phyloP scores from a whole-genome alignment of 371 early-diverging fungal genomes.

The Batrachochytrium dendrobatidis region DNA sequence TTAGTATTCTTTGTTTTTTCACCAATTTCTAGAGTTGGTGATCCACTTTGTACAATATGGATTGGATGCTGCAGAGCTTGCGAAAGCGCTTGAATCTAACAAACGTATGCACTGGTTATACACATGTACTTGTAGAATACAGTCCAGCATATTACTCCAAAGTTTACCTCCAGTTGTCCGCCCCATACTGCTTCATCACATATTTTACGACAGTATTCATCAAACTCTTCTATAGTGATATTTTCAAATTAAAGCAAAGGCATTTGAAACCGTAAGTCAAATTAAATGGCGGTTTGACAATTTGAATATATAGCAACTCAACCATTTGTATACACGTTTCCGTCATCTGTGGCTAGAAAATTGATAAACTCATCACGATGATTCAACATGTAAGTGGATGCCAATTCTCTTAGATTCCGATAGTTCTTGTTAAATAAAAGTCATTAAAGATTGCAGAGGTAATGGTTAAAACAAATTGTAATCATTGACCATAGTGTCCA shows the following conservation, averaged over 20 bases:
- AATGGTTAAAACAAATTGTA: neutral
- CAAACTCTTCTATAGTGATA: slow-evolving; percentile 54
- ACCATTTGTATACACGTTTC: slow-evolving; percentile 52
- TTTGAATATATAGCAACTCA: too few species aligned
- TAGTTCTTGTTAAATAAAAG: slow-evolving; percentile 21
- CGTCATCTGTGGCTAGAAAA: slow-evolving; percentile 72
- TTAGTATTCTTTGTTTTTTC: slow-evolving; percentile 50
- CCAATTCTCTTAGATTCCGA: slow-evolving; percentile 54
- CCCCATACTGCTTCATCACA: slow-evolving; percentile 87
- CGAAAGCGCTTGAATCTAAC: slow-evolving; percentile 71
- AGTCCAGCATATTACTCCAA: neutral
- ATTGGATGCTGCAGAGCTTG: slow-evolving; percentile 59
- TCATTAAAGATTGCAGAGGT: neutral
- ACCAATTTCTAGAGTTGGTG: slow-evolving; percentile 66
- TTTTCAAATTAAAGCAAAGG: neutral
- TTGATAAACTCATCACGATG: slow-evolving; percentile 83
- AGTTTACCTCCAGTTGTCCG: slow-evolving; percentile 81
- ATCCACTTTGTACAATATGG: slow-evolving; percentile 69
- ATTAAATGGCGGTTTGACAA: neutral
- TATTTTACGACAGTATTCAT: slow-evolving; percentile 67
- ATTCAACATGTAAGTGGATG: slow-evolving; percentile 71
- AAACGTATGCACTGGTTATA: slow-evolving; percentile 3
- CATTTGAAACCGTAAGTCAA: neutral
- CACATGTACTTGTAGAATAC: neutral
- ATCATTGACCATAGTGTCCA: neutral